Evolutionary conservation across 1,284 basidiomycete genomes (phyloP).

Genomic region (Austropuccinia psidii): DNA sequence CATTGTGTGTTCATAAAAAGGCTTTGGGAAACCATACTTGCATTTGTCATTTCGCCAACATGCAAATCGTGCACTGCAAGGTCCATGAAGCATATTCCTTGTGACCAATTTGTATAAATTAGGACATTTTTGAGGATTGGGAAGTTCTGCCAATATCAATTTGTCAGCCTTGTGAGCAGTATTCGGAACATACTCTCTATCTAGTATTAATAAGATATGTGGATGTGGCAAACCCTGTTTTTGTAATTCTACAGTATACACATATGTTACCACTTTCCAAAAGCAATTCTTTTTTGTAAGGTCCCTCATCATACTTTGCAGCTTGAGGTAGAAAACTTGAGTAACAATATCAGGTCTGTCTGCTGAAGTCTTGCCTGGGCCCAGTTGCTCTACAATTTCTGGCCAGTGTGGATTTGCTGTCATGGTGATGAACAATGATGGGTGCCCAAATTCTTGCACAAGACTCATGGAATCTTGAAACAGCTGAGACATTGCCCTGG

Average conservation of each 20-base stretch:
- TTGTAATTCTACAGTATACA: slow-evolving; percentile 50
- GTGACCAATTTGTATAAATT: not conserved
- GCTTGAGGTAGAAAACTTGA: slow-evolving; percentile 52
- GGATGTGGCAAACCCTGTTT: slow-evolving; percentile 50
- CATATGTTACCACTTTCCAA: not conserved
- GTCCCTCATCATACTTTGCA: slow-evolving; percentile 48
- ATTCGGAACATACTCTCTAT: slow-evolving; percentile 17
- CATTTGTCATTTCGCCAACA: slow-evolving; percentile 52
- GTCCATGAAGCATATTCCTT: not conserved
- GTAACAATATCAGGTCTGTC: slow-evolving; percentile 54
- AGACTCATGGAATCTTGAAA: slow-evolving; percentile 53
- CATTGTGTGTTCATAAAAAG: slow-evolving; percentile 46
- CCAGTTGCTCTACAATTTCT: slow-evolving; percentile 50
- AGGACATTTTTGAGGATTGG: not conserved
- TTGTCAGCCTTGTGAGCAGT: not conserved
- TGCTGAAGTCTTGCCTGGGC: slow-evolving; percentile 49
- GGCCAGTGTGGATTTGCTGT: slow-evolving; percentile 53
- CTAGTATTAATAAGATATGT: slow-evolving; percentile 47
- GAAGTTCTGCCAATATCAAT: not conserved
- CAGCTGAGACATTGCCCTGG: slow-evolving; percentile 50
- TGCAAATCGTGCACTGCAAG: not conserved
- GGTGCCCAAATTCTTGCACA: slow-evolving; percentile 46
- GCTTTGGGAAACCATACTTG: slow-evolving; percentile 51
- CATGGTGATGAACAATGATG: slow-evolving; percentile 53
- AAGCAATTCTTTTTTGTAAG: slow-evolving; percentile 30